Base-by-base conservation (phyloP, 75 land plant species). In the Selaginella tamariscina region DNA sequence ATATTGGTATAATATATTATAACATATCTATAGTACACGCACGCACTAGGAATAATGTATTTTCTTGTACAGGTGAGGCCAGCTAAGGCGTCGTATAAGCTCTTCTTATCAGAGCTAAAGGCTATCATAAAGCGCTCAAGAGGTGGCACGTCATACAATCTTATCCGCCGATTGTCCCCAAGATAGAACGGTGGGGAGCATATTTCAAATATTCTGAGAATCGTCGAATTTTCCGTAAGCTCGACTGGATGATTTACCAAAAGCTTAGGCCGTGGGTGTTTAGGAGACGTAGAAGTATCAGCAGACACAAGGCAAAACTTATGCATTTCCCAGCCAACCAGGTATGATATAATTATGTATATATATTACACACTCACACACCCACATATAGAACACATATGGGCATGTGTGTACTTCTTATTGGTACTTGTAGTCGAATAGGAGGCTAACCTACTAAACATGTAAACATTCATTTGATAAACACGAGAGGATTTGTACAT, bases 191-290 rank as follows among this genome's bases (percentile, higher is more conserved):
- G 49, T 39, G 49, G 49, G 49, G 49, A 15, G 11, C 5, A 5
- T 39, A 39, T 15, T 39, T 39, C 49, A 39, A 39, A 15, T 39
- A 39, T 15, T 39, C 11, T 15, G 11, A 39, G 5, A 15, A 5
- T 39, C 49, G 49, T 5, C 11, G 49, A 15, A 15, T 39, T 5
- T 39, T 39, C 15, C 49, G 49, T 5, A 39, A 39, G 49, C 49
- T 39, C 49, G 49, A 39, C 49, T 5, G 49, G 5, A 39, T 39
- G 49, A 39, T 39, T 15, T 39, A 39, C 15, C 49, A 39, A 15
- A 39, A 39, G 49, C 49, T 39, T 5, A 39, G 49, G 49, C 49
- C 49, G 49, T 39, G 49, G 49, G 49, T 39, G 49, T 39, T 39
- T 39, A 5, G 49, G 49, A 39, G 49, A 15, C 49, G 49, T 5